These are phyloP conservation scores for Phytophthora megakarya DNA, from an alignment of 352 stramenopile species.

Conservation along the genomic window DNA sequence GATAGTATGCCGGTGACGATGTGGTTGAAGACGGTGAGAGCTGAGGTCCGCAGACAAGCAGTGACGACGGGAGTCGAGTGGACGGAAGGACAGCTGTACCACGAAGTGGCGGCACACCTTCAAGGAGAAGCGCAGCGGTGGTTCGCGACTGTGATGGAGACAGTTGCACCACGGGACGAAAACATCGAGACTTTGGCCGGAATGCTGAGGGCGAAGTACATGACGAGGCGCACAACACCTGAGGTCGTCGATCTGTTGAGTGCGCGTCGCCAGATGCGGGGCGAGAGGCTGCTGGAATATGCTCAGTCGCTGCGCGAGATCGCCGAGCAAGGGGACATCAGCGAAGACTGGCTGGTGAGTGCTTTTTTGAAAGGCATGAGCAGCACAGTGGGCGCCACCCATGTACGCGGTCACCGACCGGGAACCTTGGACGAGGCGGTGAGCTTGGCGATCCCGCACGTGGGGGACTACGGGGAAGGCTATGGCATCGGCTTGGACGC, in stretches of 20 bases:
- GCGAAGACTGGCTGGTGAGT: slow-evolving; percentile 12
- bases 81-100: not conserved
- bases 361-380: slow-evolving; percentile 11
- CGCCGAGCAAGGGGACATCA: not conserved
- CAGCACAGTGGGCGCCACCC: not conserved
- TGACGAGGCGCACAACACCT: not conserved
- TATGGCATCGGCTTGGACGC: not conserved
- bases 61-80: not conserved
- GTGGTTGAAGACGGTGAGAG: not conserved
- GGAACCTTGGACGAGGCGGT: slow-evolving; percentile 2
- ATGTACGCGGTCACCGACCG: not conserved
- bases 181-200: not conserved
- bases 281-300: slow-evolving; percentile 3
- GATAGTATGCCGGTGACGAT: slow-evolving; percentile 9
- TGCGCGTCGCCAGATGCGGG: slow-evolving; percentile 1
- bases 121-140: too few species aligned
- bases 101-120: slow-evolving; percentile 7
- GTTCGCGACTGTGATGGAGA: slow-evolving; percentile 4
- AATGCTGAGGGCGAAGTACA: slow-evolving; percentile 7
- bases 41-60: not conserved
- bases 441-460: not conserved
- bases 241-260: slow-evolving; percentile 5
- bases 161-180: slow-evolving; percentile 2
- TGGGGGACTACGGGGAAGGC: slow-evolving; percentile 8
- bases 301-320: too few species aligned